These are phyloP conservation scores for Mycosphaerelloides madeirae DNA, from an alignment of 2,329 filamentous ascomycete genomes.

Conservation along the genomic window DNA sequence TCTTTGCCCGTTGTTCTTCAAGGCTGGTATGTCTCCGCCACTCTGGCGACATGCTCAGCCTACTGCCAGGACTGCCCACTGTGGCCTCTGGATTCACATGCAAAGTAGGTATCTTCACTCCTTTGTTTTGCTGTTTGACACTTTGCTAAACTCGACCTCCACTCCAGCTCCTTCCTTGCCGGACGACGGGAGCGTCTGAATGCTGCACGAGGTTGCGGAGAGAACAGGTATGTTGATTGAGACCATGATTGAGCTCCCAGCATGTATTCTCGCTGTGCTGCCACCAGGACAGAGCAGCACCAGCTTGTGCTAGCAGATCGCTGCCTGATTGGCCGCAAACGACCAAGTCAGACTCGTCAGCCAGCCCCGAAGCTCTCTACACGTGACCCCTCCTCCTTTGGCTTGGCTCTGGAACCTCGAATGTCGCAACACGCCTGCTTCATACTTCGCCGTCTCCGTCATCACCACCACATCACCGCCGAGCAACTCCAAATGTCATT, in stretches of 20 bases:
- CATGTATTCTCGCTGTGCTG: background rate
- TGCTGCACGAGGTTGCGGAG: slow-evolving; percentile 4
- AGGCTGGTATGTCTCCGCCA: slow-evolving; percentile 7
- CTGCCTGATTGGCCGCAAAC: background rate
- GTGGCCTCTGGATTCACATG: background rate
- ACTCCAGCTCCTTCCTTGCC: slow-evolving; percentile 1
- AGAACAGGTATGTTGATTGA: background rate
- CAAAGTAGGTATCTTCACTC: slow-evolving; percentile 9
- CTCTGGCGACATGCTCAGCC: background rate
- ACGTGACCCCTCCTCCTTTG: background rate
- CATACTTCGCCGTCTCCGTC: slow-evolving; percentile 1
- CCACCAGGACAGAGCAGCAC: background rate
- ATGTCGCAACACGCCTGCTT: background rate
- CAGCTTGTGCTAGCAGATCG: background rate
- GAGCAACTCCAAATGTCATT: slow-evolving; percentile 12
- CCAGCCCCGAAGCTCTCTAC: too few species aligned
- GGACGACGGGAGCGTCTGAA: slow-evolving; percentile 1
- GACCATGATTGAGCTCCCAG: background rate
- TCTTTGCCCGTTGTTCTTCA: slow-evolving; percentile 17
- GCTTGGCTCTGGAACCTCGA: background rate
- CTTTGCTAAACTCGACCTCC: slow-evolving; percentile 6
- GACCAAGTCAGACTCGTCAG: too few species aligned
- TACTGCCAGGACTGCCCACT: background rate
- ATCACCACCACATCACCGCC: slow-evolving; percentile 13
- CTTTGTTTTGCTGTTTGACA: background rate